Conservation (phyloP, 345 rosid genomes). For the Citrus unshiu region DNA sequence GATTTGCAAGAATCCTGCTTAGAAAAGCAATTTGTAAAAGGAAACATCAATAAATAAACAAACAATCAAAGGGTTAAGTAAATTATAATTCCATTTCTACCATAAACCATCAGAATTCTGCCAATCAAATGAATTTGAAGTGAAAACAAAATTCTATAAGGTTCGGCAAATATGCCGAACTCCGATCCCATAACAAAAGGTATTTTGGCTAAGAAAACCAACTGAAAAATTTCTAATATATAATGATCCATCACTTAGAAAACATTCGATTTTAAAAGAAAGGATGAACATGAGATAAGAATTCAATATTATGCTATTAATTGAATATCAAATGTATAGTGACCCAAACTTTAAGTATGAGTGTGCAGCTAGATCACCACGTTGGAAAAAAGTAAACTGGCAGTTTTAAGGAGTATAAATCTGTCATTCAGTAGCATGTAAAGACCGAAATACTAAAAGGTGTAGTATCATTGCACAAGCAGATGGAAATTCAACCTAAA, state of each 20-base stretch:
- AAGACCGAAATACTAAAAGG: neutral
- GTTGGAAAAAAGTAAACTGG: neutral
- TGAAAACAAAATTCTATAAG: neutral
- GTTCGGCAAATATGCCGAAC: neutral
- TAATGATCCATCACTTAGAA: neutral
- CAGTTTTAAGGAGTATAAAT: neutral
- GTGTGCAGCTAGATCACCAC: too few species aligned
- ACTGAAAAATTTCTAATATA: neutral
- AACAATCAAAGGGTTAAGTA: neutral
- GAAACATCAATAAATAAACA: neutral
- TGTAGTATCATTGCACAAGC: neutral
- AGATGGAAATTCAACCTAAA: neutral
- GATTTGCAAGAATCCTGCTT: slow-evolving; percentile 78
- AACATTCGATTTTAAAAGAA: neutral
- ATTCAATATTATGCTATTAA: neutral
- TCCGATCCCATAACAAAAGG: neutral
- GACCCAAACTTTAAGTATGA: neutral
- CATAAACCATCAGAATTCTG: neutral
- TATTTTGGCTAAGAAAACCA: neutral
- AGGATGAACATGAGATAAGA: neutral
- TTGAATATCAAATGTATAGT: neutral
- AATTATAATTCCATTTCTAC: neutral
- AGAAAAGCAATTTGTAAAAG: neutral
- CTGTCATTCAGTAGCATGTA: neutral
- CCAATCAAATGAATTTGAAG: neutral